Evolutionary conservation across 495 filamentous ascomycete species (phyloP).

Genomic region (Cetradonia linearis): DNA sequence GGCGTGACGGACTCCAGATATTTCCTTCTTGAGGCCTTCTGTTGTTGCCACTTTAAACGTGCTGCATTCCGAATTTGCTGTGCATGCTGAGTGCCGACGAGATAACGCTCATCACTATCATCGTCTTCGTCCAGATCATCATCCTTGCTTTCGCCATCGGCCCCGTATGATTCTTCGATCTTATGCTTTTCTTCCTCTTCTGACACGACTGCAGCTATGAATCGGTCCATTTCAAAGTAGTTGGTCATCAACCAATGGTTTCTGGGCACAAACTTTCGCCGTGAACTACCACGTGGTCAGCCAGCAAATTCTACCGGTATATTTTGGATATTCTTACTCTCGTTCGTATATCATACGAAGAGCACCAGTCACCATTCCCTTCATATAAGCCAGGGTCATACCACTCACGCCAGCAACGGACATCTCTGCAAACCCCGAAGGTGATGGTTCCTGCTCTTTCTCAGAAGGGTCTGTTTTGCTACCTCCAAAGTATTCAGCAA

Average conservation of each 20-base stretch:
- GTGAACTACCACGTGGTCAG: conserved; percentile 42
- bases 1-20: conserved; percentile 69
- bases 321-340: conserved; percentile 44
- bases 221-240: conserved; percentile 82
- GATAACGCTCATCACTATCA: conserved; percentile 31
- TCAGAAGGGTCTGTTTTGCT: conserved; percentile 14
- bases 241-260: conserved; percentile 93
- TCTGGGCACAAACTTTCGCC: conserved; percentile 68
- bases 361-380: conserved; percentile 70
- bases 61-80: conserved; percentile 44
- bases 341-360: conserved; percentile 85
- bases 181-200: conserved; percentile 77
- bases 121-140: conserved; percentile 41
- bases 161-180: conserved; percentile 41
- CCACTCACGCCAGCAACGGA: conserved; percentile 51
- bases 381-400: conserved; percentile 68
- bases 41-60: conserved; percentile 48
- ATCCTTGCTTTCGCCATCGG: conserved; percentile 33
- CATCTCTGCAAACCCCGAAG: conserved; percentile 11
- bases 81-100: conserved; percentile 43
- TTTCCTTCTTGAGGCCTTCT: conserved; percentile 52
- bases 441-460: conserved; percentile 11
- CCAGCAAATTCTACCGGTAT: neutral
- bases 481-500: conserved; percentile 48
- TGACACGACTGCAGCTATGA: conserved; percentile 73